These are phyloP conservation scores for Hypoxylon sp. DNA, from an alignment of 2,329 filamentous ascomycete species.

Conservation along the genomic window DNA sequence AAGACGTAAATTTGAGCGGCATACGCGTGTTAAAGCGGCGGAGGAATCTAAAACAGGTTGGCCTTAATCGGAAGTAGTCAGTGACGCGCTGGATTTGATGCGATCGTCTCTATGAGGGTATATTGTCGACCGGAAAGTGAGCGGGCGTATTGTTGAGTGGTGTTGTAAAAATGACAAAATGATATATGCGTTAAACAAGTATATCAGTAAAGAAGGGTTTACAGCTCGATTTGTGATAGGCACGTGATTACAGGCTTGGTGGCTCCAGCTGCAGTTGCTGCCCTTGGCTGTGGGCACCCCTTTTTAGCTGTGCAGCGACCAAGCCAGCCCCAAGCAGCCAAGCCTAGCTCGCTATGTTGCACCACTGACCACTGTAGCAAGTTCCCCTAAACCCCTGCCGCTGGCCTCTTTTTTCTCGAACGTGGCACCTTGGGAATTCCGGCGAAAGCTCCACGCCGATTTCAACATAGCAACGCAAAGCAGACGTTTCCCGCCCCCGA, in stretches of 20 bases:
- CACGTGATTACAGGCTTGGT: slow-evolving; percentile 16
- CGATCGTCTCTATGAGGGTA: slow-evolving; percentile 8
- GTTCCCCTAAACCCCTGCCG: slow-evolving; percentile 36
- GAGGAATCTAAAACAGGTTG: background rate
- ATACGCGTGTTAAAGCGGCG: slow-evolving; percentile 13
- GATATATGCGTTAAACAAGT: slow-evolving; percentile 16
- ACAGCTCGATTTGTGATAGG: background rate
- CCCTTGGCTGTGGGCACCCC: slow-evolving; percentile 18
- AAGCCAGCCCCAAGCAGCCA: too few species aligned
- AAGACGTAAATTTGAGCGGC: slow-evolving; percentile 12
- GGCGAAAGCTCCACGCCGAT: slow-evolving; percentile 27
- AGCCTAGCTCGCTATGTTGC: slow-evolving; percentile 1
- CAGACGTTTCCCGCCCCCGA: slow-evolving; percentile 4
- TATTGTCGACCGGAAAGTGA: slow-evolving; percentile 4
- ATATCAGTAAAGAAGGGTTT: slow-evolving; percentile 17
- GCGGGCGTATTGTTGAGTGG: slow-evolving; percentile 11
- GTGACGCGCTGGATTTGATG: slow-evolving; percentile 17
- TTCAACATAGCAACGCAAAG: background rate
- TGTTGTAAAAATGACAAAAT: slow-evolving; percentile 21
- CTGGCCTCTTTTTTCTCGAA: slow-evolving; percentile 52
- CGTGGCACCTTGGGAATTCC: slow-evolving; percentile 58
- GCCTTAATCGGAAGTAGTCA: background rate
- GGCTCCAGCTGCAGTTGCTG: background rate
- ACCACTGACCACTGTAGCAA: background rate
- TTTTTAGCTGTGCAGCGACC: too few species aligned